These are phyloP conservation scores for Xylaria palmicola DNA, from an alignment of 495 filamentous ascomycete species.

Conservation along the genomic window DNA sequence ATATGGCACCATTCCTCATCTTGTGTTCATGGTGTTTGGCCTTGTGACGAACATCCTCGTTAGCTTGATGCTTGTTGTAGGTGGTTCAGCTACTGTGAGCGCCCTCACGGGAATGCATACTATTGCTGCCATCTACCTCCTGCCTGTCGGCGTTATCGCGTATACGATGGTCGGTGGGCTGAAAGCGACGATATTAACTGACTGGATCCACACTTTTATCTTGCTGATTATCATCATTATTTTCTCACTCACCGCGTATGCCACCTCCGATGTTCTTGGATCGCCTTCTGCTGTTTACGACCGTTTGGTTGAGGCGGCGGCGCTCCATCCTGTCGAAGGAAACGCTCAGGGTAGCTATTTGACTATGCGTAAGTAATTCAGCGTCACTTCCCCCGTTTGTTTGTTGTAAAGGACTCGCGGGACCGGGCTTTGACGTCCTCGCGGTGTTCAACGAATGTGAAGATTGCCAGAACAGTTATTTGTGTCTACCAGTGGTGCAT, in stretches of 20 bases:
- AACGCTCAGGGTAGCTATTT: constrained; percentile 86
- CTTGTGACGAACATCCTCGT: constrained; percentile 81
- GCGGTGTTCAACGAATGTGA: not conserved
- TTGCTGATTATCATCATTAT: constrained; percentile 87
- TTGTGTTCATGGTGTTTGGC: constrained; percentile 78
- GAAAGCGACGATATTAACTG: constrained; percentile 51
- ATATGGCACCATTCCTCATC: constrained; percentile 61
- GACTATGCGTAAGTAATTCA: constrained; percentile 64
- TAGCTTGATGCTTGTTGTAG: constrained; percentile 90
- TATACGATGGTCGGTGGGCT: constrained; percentile 62
- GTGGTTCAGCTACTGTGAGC: constrained; percentile 82
- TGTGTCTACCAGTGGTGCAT: not conserved
- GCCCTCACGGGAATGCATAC: constrained; percentile 84
- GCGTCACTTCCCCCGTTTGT: not conserved
- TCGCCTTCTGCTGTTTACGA: constrained; percentile 83
- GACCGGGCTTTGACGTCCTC: not conserved
- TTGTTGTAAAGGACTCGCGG: too few species aligned
- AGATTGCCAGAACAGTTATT: not conserved
- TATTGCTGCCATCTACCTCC: constrained; percentile 84
- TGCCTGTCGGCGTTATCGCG: constrained; percentile 79
- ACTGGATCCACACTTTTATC: constrained; percentile 78
- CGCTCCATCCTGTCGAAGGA: constrained; percentile 73
- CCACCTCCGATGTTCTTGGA: constrained; percentile 71
- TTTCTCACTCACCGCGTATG: constrained; percentile 85
- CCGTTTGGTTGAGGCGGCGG: constrained; percentile 67